These are phyloP conservation scores for Zygosaccharomyces kombuchaensis DNA, from an alignment of 805 yeast genomes.

Conservation along the genomic window DNA sequence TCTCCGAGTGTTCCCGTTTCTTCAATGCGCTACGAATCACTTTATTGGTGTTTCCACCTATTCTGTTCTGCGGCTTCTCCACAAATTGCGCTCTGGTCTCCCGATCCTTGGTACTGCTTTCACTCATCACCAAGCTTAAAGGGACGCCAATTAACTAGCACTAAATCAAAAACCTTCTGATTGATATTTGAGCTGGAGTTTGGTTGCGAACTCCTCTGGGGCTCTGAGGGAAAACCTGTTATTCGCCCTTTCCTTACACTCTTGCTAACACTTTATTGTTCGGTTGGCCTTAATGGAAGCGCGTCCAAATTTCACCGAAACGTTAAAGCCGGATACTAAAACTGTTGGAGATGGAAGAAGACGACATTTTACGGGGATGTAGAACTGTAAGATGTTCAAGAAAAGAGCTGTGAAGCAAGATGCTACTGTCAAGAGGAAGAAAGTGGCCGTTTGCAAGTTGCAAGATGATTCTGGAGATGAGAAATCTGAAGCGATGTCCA, in stretches of 20 bases:
- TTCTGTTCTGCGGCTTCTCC: constrained; percentile 21
- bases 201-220: neutral
- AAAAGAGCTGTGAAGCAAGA: constrained; percentile 17
- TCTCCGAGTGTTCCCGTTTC: constrained; percentile 14
- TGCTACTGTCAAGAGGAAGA: constrained; percentile 16
- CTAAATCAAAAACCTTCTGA: neutral
- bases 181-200: neutral
- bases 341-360: neutral
- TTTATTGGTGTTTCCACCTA: constrained; percentile 30
- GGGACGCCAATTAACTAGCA: neutral
- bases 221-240: neutral
- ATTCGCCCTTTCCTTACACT: neutral
- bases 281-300: neutral
- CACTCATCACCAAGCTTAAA: constrained; percentile 16
- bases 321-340: neutral
- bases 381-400: constrained; percentile 22
- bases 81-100: constrained; percentile 31
- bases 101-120: constrained; percentile 15
- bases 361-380: neutral
- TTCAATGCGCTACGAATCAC: constrained; percentile 28
- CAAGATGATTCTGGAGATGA: neutral
- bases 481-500: constrained; percentile 1
- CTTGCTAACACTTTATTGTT: neutral
- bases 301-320: neutral
- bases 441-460: constrained; percentile 5